A percentile compares a stretch with the other conserved stretches of the same genome.
These are phyloP conservation scores for Neohortaea acidophila DNA, from an alignment of 495 filamentous ascomycete species.

Conservation along the genomic window DNA sequence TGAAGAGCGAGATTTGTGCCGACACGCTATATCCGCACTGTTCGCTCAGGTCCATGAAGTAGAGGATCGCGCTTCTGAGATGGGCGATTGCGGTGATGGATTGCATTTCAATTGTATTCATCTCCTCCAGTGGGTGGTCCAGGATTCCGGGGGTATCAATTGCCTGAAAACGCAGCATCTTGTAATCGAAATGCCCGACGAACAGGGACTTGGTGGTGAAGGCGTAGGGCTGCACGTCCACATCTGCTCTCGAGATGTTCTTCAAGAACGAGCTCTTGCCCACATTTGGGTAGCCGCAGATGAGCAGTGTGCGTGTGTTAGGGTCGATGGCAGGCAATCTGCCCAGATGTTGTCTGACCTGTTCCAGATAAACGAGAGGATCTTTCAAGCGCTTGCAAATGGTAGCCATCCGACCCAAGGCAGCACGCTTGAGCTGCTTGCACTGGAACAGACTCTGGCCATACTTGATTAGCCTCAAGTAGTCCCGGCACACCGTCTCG, in stretches of 20 bases:
- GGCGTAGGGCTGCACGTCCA: slow-evolving; percentile 94
- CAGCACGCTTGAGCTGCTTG: slow-evolving; percentile 83
- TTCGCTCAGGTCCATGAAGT: slow-evolving; percentile 97
- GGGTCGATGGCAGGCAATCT: slow-evolving; percentile 96
- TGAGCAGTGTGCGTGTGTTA: slow-evolving; percentile 83
- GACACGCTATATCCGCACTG: slow-evolving; percentile 91
- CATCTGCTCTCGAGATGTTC: slow-evolving; percentile 85
- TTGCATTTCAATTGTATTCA: slow-evolving; percentile 99
- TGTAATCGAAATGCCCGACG: slow-evolving; percentile 97
- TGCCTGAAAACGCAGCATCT: slow-evolving; percentile 84
- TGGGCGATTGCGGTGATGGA: slow-evolving; percentile 95
- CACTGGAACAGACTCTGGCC: slow-evolving; percentile 91
- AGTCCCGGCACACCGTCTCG: slow-evolving; percentile 87
- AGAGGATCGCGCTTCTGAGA: slow-evolving; percentile 80
- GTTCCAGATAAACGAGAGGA: slow-evolving; percentile 86
- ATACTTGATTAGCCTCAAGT: slow-evolving; percentile 87
- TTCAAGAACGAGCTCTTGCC: slow-evolving; percentile 91
- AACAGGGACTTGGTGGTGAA: slow-evolving; percentile 98
- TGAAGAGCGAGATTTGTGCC: slow-evolving; percentile 84
- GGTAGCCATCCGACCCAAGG: slow-evolving; percentile 88
- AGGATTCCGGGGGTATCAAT: slow-evolving; percentile 88
- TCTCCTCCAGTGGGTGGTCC: slow-evolving; percentile 95
- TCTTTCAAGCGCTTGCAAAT: slow-evolving; percentile 88
- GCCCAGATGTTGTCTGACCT: slow-evolving; percentile 93
- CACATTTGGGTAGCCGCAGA: slow-evolving; percentile 95